These are phyloP conservation scores for Oidiodendron maius DNA, from an alignment of 495 filamentous ascomycete species.

Conservation along the genomic window DNA sequence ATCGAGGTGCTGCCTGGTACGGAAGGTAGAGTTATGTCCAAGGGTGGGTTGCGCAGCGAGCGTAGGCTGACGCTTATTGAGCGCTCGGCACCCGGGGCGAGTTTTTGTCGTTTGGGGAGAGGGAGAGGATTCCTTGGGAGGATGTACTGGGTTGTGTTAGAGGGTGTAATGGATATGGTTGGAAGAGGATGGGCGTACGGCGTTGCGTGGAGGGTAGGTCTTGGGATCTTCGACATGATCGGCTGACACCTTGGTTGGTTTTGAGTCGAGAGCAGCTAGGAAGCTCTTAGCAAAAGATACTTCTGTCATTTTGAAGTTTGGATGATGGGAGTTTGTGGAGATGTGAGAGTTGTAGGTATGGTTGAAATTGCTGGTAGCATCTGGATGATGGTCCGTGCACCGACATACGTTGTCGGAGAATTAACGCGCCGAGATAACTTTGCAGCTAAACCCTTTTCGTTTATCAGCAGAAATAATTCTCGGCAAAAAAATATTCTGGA, in stretches of 20 bases:
- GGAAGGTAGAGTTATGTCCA: constrained; percentile 55
- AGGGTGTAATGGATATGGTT: background rate
- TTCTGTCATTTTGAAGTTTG: constrained; percentile 64
- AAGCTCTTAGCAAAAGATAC: constrained; percentile 76
- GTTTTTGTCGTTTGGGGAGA: constrained; percentile 39
- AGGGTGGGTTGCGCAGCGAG: constrained; percentile 65
- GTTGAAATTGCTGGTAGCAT: background rate
- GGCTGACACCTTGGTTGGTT: constrained; percentile 67
- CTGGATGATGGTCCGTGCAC: background rate
- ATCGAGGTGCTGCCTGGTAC: constrained; percentile 60
- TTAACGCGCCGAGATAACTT: background rate
- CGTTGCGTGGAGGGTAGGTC: constrained; percentile 58
- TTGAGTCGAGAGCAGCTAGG: constrained; percentile 69
- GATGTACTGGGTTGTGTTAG: constrained; percentile 32
- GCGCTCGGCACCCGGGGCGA: constrained; percentile 36
- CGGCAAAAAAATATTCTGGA: background rate
- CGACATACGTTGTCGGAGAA: background rate
- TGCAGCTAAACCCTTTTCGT: background rate
- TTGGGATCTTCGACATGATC: constrained; percentile 85
- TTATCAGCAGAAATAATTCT: constrained; percentile 4
- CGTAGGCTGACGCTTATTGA: constrained; percentile 58
- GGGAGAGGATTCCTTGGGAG: constrained; percentile 40
- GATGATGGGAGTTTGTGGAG: background rate
- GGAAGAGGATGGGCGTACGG: constrained; percentile 47
- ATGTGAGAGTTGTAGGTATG: background rate